A percentile compares a stretch with the other conserved stretches of the same genome.
phyloP scores from a whole-genome alignment of 306 rosid genomes.

The Gillenia trifoliata region DNA sequence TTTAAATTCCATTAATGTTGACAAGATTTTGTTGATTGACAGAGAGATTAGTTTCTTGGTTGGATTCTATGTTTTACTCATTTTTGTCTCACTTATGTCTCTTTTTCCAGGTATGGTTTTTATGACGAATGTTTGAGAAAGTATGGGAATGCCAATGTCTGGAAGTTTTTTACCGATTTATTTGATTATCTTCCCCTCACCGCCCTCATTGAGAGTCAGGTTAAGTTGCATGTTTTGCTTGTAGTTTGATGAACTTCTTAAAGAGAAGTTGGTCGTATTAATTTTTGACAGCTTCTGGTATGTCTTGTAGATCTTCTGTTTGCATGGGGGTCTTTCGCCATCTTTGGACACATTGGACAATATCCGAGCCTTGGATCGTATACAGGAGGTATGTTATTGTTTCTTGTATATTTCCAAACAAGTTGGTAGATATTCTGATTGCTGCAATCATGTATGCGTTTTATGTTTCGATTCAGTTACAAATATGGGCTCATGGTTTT shows the following conservation, averaged over 20 bases:
- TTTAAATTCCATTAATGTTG: neutral
- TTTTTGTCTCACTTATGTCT: conserved; percentile 4
- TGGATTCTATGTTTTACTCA: conserved; percentile 12
- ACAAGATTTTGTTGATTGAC: neutral
- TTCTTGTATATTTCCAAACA: neutral
- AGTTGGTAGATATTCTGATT: too few species aligned
- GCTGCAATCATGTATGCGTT: too few species aligned
- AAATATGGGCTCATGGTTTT: neutral
- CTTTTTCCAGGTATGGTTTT: conserved; percentile 85
- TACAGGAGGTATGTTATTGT: conserved; percentile 68
- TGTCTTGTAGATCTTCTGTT: conserved; percentile 73
- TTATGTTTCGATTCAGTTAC: neutral
- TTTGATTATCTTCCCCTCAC: conserved; percentile 96
- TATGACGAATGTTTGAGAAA: conserved; percentile 98
- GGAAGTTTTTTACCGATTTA: conserved; percentile 88
- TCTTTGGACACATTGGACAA: conserved; percentile 94
- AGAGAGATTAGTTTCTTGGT: neutral
- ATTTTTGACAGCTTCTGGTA: conserved; percentile 19
- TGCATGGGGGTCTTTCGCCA: conserved; percentile 98
- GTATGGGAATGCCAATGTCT: conserved; percentile 95
- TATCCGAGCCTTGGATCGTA: conserved; percentile 87
- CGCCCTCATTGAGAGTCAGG: conserved; percentile 99
- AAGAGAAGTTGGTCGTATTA: neutral
- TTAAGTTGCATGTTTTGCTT: conserved; percentile 27
- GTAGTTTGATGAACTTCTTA: neutral